These are phyloP conservation scores for Solanum pinnatisectum DNA, from an alignment of 257 asterid genomes.

Conservation along the genomic window DNA sequence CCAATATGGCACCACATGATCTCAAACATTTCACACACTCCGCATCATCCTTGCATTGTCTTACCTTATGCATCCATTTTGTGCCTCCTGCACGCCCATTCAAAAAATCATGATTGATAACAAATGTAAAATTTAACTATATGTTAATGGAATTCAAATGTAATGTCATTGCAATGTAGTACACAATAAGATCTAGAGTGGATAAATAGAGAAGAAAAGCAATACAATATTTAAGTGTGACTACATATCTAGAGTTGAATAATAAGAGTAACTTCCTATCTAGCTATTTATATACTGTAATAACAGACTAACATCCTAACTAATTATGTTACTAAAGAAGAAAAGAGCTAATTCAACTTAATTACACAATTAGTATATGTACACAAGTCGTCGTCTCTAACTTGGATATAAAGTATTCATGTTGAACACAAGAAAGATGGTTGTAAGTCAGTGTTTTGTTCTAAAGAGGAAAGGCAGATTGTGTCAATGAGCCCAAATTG, in stretches of 20 bases:
- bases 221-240: not conserved
- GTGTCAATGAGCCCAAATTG: not conserved
- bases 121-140: not conserved
- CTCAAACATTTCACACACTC: conserved; percentile 64
- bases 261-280: not conserved
- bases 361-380: not conserved
- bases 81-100: conserved; percentile 58
- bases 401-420: not conserved
- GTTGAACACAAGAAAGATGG: not conserved
- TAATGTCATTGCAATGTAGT: not conserved
- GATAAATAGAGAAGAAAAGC: not conserved
- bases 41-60: conserved; percentile 58
- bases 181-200: not conserved
- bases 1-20: conserved; percentile 72
- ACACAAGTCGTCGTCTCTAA: not conserved
- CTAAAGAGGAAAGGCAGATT: not conserved
- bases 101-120: not conserved
- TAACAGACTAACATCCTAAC: not conserved
- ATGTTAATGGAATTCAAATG: not conserved
- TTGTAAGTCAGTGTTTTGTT: no score
- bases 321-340: no score
- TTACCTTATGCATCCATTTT: conserved; percentile 73
- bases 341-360: not conserved
- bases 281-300: not conserved
- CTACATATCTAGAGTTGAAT: not conserved